These are phyloP conservation scores for Dryas alaskensis DNA, from an alignment of 306 rosid species.

Conservation along the genomic window DNA sequence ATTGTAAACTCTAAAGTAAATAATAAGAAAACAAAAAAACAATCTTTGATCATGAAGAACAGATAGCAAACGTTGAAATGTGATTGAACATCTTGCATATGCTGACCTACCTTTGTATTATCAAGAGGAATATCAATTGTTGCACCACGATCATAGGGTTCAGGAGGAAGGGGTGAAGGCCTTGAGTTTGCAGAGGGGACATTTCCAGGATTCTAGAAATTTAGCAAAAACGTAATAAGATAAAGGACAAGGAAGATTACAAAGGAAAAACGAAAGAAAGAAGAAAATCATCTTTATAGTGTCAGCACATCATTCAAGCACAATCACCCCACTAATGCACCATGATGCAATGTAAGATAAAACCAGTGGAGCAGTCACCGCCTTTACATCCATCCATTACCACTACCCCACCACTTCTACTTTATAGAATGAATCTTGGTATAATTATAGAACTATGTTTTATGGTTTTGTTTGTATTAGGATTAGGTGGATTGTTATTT, in stretches of 20 bases:
- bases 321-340: not conserved
- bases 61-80: constrained; percentile 11
- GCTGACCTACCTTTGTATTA: constrained; percentile 45
- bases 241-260: constrained; percentile 10
- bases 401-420: no score
- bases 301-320: not conserved
- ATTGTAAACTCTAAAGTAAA: constrained; percentile 52
- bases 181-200: constrained; percentile 59
- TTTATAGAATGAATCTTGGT: no score
- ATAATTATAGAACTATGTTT: no score
- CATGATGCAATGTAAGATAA: not conserved
- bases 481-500: no score
- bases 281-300: constrained; percentile 4
- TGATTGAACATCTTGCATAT: constrained; percentile 25
- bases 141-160: constrained; percentile 75
- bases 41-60: constrained; percentile 21
- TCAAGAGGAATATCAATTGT: constrained; percentile 72
- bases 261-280: not conserved
- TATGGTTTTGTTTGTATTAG: no score
- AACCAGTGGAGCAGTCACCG: no score
- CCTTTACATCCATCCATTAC: no score
- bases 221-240: constrained; percentile 13
- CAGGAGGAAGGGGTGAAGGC: constrained; percentile 80
- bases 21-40: not conserved
- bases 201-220: constrained; percentile 52